Conservation (phyloP, 31 red algal species). For the Odonthalia washingtoniensis region DNA sequence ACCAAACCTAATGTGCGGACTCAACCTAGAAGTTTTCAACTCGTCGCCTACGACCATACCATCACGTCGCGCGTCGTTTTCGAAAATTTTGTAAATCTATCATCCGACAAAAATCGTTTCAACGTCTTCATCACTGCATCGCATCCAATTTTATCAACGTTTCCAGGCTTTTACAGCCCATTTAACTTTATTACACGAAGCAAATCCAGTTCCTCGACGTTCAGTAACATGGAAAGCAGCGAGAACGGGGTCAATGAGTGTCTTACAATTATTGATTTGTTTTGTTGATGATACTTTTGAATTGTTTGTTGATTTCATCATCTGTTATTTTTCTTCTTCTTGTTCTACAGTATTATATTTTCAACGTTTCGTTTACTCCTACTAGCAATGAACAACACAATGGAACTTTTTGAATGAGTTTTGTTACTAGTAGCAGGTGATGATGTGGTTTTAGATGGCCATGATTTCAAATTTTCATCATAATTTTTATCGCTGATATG, state of each 20-base stretch:
- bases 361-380: too few species aligned
- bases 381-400: too few species aligned
- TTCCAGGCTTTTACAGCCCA: slow-evolving; percentile 47
- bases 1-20: slow-evolving; percentile 87
- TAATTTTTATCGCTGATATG: too few species aligned
- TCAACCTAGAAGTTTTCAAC: slow-evolving; percentile 70
- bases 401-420: too few species aligned
- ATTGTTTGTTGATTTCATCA: too few species aligned
- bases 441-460: too few species aligned
- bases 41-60: slow-evolving; percentile 62
- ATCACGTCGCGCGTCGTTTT: slow-evolving; percentile 49
- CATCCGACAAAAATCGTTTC: slow-evolving; percentile 37
- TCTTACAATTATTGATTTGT: too few species aligned
- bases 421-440: too few species aligned
- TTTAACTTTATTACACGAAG: slow-evolving; percentile 29
- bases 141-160: slow-evolving; percentile 57
- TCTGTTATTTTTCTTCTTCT: too few species aligned
- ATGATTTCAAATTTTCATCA: too few species aligned
- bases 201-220: slow-evolving; percentile 48
- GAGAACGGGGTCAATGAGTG: background rate
- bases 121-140: slow-evolving; percentile 52
- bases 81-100: slow-evolving; percentile 58
- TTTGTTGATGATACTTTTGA: too few species aligned
- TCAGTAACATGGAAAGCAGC: background rate
- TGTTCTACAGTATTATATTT: too few species aligned